A percentile compares a stretch with the other conserved stretches of the same genome.
phyloP scores from a whole-genome alignment of 2,329 filamentous ascomycete species.

The Phaeosphaeriaceae sp. region DNA sequence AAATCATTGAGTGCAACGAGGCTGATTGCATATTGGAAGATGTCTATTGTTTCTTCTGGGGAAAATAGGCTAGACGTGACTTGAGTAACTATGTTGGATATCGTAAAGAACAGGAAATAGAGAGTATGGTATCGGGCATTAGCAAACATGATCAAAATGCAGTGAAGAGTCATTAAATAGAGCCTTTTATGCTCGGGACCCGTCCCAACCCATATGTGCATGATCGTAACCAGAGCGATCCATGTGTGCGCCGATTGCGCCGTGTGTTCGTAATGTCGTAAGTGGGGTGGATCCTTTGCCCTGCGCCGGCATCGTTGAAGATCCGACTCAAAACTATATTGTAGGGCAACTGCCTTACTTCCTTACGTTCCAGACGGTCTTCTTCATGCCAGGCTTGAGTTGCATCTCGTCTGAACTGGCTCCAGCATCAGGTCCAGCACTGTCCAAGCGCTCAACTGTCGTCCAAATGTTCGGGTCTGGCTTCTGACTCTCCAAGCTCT shows the following conservation, averaged over 20 bases:
- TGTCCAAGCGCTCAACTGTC: constrained; percentile 19
- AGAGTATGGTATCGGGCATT: background rate
- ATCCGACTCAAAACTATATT: background rate
- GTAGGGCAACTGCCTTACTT: constrained; percentile 15
- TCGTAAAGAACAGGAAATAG: background rate
- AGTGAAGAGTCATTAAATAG: background rate
- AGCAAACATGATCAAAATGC: background rate
- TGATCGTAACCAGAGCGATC: background rate
- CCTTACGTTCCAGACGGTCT: constrained; percentile 40
- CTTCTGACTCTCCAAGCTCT: constrained; percentile 23
- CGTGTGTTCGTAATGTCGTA: background rate
- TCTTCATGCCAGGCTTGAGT: constrained; percentile 33
- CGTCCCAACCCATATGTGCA: background rate
- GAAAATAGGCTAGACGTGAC: background rate
- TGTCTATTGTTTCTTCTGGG: background rate
- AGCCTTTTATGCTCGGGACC: background rate
- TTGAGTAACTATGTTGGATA: background rate
- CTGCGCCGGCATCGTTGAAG: constrained; percentile 1
- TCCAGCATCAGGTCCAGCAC: constrained; percentile 4
- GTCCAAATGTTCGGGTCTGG: constrained; percentile 26
- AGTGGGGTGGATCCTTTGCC: background rate
- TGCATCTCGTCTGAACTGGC: constrained; percentile 8
- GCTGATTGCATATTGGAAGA: background rate
- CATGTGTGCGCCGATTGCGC: background rate
- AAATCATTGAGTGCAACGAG: background rate